Percentiles rank a stretch among this genome's conserved stretches.
These are phyloP conservation scores for Rhipidocladum racemiflorum DNA, from an alignment of 176 grass and related monocot species.

Conservation along the genomic window DNA sequence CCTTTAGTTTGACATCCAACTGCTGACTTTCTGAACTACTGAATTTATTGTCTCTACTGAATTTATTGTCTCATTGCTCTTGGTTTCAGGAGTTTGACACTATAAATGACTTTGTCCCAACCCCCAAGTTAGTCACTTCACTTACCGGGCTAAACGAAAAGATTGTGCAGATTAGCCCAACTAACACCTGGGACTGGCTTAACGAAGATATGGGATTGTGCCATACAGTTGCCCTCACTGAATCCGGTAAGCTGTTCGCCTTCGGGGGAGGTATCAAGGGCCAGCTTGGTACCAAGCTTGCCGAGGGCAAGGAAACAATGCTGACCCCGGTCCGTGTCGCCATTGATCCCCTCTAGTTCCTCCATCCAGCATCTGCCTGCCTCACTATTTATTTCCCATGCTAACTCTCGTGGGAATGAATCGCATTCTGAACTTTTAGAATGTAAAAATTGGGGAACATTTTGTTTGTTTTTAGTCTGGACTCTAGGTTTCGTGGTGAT, in stretches of 20 bases:
- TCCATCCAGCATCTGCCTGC: not conserved
- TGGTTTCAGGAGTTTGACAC: conserved; percentile 25
- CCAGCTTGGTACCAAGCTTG: conserved; percentile 60
- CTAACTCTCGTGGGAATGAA: not conserved
- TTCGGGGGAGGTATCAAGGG: conserved; percentile 41
- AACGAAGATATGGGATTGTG: not conserved
- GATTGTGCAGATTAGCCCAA: conserved; percentile 50
- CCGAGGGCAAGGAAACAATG: conserved; percentile 13
- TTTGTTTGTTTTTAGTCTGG: not conserved
- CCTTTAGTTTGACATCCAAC: not conserved
- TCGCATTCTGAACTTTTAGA: not conserved
- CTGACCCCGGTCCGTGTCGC: conserved; percentile 6
- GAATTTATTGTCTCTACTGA: not conserved
- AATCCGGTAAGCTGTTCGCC: conserved; percentile 51
- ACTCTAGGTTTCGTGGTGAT: not conserved
- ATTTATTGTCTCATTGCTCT: not conserved
- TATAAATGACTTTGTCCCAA: not conserved
- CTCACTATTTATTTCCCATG: not conserved
- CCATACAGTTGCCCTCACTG: conserved; percentile 50
- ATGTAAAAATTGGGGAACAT: not conserved
- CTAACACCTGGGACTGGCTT: conserved; percentile 38
- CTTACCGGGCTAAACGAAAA: conserved; percentile 32
- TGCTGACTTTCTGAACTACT: not conserved
- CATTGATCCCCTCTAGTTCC: conserved; percentile 41
- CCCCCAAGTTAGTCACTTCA: conserved; percentile 38